Percentiles rank a stretch among this genome's conserved stretches.
phyloP scores from a whole-genome alignment of 2,329 filamentous ascomycete species.

The Lecanicillium sp. region DNA sequence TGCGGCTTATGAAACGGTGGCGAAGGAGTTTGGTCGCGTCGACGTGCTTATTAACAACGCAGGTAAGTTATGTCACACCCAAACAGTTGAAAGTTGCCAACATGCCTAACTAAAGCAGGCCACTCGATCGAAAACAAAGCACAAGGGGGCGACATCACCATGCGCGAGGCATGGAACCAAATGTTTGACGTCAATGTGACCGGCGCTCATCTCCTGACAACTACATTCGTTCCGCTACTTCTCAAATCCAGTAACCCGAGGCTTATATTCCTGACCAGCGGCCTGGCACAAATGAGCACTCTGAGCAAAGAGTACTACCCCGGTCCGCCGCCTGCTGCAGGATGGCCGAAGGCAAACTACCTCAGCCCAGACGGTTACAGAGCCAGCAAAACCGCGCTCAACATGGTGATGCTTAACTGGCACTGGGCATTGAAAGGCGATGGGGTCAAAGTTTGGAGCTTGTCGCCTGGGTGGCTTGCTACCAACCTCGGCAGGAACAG shows the following conservation, averaged over 20 bases:
- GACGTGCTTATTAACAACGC: constrained; percentile 53
- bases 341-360: background rate
- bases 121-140: too few relatives aligned
- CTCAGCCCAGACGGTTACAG: constrained; percentile 24
- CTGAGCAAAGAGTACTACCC: too few relatives aligned
- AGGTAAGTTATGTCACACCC: constrained; percentile 23
- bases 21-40: constrained; percentile 32
- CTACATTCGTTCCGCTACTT: constrained; percentile 31
- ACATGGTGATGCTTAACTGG: constrained; percentile 43
- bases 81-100: too few relatives aligned
- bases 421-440: constrained; percentile 27
- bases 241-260: constrained; percentile 34
- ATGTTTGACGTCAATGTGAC: constrained; percentile 44
- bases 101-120: background rate
- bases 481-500: constrained; percentile 26
- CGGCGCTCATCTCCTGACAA: constrained; percentile 28
- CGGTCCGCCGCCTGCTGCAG: too few relatives aligned
- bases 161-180: constrained; percentile 35
- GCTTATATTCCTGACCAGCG: constrained; percentile 40
- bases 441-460: constrained; percentile 31
- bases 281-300: too few relatives aligned
- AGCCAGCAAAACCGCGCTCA: constrained; percentile 33
- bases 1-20: constrained; percentile 33
- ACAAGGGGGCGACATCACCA: constrained; percentile 3
- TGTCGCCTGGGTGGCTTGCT: constrained; percentile 33